phyloP scores from a whole-genome alignment of 306 rosid genomes.

The Lagenaria siceraria region DNA sequence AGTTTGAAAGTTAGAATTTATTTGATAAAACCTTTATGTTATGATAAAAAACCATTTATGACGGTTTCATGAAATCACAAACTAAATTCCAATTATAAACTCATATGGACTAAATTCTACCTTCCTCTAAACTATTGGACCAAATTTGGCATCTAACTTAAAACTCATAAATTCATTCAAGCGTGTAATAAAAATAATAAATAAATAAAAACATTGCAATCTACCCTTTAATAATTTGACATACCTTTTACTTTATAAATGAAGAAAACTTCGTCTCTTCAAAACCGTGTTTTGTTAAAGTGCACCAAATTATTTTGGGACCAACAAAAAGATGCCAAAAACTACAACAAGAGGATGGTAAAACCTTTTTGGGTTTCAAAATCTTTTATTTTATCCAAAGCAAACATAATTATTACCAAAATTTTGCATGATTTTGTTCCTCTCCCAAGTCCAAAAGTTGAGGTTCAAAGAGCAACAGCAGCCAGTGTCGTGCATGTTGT shows the following conservation, averaged over 20 bases:
- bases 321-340: background rate
- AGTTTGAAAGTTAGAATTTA: too few species aligned
- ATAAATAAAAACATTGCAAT: background rate
- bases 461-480: slow-evolving; percentile 1
- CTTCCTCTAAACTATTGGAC: too few species aligned
- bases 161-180: too few species aligned
- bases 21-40: too few species aligned
- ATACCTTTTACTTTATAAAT: background rate
- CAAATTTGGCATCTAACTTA: too few species aligned
- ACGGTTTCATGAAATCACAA: too few species aligned
- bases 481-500: slow-evolving; percentile 3
- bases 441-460: background rate
- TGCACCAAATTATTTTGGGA: background rate
- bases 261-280: background rate
- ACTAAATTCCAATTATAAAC: too few species aligned
- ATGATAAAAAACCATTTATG: too few species aligned
- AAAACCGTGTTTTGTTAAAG: slow-evolving; percentile 6
- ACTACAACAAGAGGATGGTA: background rate
- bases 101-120: too few species aligned
- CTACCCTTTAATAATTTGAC: background rate
- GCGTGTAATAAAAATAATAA: too few species aligned
- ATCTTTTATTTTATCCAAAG: slow-evolving; percentile 9
- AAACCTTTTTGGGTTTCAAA: background rate
- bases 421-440: slow-evolving; percentile 5
- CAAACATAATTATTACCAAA: slow-evolving; percentile 10